phyloP scores from a whole-genome alignment of 2,329 filamentous ascomycete genomes.

The Cladosporium sp. region DNA sequence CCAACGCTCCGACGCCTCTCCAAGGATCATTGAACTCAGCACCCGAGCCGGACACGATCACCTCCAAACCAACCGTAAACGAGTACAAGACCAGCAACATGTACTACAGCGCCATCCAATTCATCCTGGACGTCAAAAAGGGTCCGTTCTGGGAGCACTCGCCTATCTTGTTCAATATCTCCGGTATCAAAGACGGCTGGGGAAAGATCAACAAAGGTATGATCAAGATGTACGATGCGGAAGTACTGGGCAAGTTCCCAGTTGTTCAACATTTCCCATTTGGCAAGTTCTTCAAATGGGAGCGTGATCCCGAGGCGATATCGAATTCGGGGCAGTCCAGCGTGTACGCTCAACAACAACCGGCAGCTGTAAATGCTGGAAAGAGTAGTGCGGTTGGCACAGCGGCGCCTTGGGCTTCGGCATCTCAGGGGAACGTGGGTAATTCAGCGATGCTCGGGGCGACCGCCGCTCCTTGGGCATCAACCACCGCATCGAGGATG shows the following conservation, averaged over 20 bases:
- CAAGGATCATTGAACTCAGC: slow-evolving; percentile 70
- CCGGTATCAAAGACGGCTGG: slow-evolving; percentile 84
- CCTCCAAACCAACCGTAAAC: slow-evolving; percentile 38
- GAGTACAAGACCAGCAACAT: slow-evolving; percentile 49
- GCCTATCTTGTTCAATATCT: slow-evolving; percentile 90
- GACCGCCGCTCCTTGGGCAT: slow-evolving; percentile 23
- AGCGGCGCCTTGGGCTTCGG: slow-evolving; percentile 28
- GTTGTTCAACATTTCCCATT: slow-evolving; percentile 87
- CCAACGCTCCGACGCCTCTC: slow-evolving; percentile 58
- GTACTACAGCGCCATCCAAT: slow-evolving; percentile 94
- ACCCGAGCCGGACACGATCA: slow-evolving; percentile 67
- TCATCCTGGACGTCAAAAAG: slow-evolving; percentile 95
- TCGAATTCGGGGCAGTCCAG: slow-evolving; percentile 17
- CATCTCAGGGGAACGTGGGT: slow-evolving; percentile 4
- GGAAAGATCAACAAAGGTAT: slow-evolving; percentile 96
- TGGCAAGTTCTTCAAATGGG: slow-evolving; percentile 47
- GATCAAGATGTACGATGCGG: slow-evolving; percentile 99
- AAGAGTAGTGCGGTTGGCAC: slow-evolving; percentile 18
- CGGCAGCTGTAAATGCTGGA: slow-evolving; percentile 14
- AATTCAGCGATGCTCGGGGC: slow-evolving; percentile 5
- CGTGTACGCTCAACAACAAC: slow-evolving; percentile 30
- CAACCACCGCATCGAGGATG: slow-evolving; percentile 8
- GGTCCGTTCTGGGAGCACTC: slow-evolving; percentile 95
- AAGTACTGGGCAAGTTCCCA: slow-evolving; percentile 93
- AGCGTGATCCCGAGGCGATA: slow-evolving; percentile 40